Conservation (phyloP, 2,329 filamentous ascomycete genomes). For the Phyllosticta citrichinensis region DNA sequence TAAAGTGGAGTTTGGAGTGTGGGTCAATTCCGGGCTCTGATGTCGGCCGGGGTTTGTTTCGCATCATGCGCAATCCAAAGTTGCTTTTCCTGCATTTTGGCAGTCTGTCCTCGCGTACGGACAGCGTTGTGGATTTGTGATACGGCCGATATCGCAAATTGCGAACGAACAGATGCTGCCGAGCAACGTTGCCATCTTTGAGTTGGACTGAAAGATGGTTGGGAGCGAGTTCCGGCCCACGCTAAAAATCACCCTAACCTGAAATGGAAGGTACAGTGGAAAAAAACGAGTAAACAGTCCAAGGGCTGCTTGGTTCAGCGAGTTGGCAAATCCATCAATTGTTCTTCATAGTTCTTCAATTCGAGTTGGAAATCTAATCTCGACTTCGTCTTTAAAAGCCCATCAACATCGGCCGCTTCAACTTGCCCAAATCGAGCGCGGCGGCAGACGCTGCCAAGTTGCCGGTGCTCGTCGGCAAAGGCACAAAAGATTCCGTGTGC, state of each 20-base stretch:
- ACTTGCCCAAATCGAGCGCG: background rate
- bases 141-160: background rate
- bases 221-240: background rate
- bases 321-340: no score
- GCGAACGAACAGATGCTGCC: background rate
- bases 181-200: background rate
- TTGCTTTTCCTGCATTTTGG: background rate
- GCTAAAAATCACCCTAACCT: background rate
- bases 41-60: background rate
- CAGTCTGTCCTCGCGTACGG: background rate
- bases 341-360: no score
- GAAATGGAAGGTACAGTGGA: background rate
- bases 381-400: background rate
- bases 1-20: background rate
- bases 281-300: background rate
- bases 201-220: background rate
- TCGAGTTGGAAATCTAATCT: background rate
- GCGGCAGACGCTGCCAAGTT: background rate
- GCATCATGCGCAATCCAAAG: background rate
- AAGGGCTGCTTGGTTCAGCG: no score
- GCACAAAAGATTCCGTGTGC: constrained; percentile 29
- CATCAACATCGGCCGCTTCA: constrained; percentile 4
- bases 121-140: background rate
- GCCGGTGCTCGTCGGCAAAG: constrained; percentile 18
- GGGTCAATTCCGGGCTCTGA: background rate